Evolutionary conservation across 306 rosid genomes (phyloP), one percentile per base, ranked within the genome.

Genomic region (Castanea sativa): DNA sequence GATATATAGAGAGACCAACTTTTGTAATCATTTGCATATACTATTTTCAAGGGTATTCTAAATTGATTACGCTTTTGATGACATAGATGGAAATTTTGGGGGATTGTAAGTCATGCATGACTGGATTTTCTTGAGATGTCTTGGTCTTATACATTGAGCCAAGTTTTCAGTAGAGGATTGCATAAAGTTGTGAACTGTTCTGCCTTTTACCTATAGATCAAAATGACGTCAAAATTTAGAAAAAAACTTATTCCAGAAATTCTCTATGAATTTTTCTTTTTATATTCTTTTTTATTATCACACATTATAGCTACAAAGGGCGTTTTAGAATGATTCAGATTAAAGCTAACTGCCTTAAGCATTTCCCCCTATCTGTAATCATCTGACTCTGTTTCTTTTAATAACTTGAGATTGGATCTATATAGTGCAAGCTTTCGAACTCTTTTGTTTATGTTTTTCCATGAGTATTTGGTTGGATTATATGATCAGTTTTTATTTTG

Each of bases 11-110:
- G 27, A 55, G 32, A 45, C 49, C 56, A 12, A 8, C 56, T 56
- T 45, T 58, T 76, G 78, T 79, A 33, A 51, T 41, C 58, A 73
- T 56, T 71, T 30, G 29, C 70, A 73, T 29, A 6, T 18, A 35
- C 51, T 67, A 67, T 35, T 65, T 59, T 33, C 14, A 65, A 65
- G 25, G 8, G 49, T 32, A 65, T 15, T 29, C 18, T 65, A 19
- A 18, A 41, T 41, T 41, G 45, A 41, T 41, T 41, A 7, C 1
- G 27, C 35, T 65, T 33, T 65, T 65, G 23, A 65, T 33, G 35
- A 65, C 14, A 18, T 65, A 19, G 19, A 67, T 67, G 15, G 13
- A 33, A 67, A 67, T 3, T 67, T 63, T 63, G 20, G 35, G 35
- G 69, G 30, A 13, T 5, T 49, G 53, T 27, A 59, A 58, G 33